phyloP scores from a whole-genome alignment of 1,284 basidiomycete species.

The Ganoderma sinense region DNA sequence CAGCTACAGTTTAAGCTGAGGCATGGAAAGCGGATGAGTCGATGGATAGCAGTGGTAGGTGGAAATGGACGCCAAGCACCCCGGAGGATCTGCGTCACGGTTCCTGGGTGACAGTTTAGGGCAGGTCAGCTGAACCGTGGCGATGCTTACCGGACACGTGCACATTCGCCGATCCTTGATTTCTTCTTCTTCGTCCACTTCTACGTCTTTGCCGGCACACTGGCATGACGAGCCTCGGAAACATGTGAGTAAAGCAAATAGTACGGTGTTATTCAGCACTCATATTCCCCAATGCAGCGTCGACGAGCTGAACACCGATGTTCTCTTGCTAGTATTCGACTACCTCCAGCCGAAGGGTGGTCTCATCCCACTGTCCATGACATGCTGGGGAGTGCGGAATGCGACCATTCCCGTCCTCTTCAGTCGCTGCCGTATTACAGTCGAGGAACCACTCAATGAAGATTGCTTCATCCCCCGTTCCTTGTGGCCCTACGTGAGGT shows the following conservation, averaged over 20 bases:
- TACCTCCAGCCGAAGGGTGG: not conserved
- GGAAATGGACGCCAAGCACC: too few relatives aligned
- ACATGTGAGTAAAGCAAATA: not conserved
- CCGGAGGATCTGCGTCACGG: too few relatives aligned
- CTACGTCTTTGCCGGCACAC: too few relatives aligned
- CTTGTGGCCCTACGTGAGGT: not conserved
- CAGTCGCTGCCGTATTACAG: not conserved
- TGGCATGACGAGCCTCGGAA: not conserved
- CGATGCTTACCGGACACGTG: too few relatives aligned
- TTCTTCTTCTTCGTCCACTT: too few relatives aligned
- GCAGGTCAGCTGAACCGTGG: too few relatives aligned
- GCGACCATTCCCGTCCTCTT: not conserved
- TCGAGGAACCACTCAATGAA: not conserved
- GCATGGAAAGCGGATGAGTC: too few relatives aligned
- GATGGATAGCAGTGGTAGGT: too few relatives aligned
- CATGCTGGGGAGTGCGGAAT: not conserved
- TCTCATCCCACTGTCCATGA: not conserved
- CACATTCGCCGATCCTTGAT: too few relatives aligned
- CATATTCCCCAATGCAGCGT: not conserved
- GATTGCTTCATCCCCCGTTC: not conserved
- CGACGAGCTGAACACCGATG: not conserved
- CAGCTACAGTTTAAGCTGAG: too few relatives aligned
- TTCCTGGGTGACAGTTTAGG: too few relatives aligned
- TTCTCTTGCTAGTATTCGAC: not conserved
- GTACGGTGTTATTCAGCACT: not conserved